A percentile compares a stretch with the other conserved stretches of the same genome.
Conservation (phyloP, 176 grass and related monocot species). For the Secale cereale region DNA sequence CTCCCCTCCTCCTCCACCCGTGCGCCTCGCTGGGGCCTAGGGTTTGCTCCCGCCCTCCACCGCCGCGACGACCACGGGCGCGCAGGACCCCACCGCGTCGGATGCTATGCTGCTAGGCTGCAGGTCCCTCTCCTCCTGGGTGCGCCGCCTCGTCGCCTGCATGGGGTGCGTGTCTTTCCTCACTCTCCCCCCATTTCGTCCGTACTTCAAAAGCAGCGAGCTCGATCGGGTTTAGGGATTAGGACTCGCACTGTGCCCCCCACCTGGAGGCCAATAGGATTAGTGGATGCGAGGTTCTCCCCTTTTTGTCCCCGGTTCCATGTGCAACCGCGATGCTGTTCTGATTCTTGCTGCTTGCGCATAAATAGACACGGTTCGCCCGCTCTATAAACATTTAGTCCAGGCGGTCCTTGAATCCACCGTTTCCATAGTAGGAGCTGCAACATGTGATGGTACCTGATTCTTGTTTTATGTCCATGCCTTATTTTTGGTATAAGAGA, state of each 20-base stretch:
- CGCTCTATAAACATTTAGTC: not conserved
- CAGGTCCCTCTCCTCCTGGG: slow-evolving; percentile 72
- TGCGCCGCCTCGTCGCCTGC: slow-evolving; percentile 67
- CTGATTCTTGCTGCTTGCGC: slow-evolving; percentile 5
- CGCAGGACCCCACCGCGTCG: not conserved
- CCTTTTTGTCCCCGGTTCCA: not conserved
- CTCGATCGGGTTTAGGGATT: not conserved
- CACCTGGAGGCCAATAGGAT: not conserved
- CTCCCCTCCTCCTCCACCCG: not conserved
- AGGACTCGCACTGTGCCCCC: not conserved
- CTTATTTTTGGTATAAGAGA: not conserved
- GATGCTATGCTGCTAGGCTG: slow-evolving; percentile 61
- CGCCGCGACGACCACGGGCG: not conserved
- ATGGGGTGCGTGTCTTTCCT: slow-evolving; percentile 68
- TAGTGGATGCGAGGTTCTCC: slow-evolving; percentile 10
- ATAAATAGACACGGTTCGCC: not conserved
- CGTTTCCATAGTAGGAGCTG: not conserved
- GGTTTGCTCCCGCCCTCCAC: slow-evolving; percentile 18
- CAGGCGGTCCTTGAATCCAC: not conserved
- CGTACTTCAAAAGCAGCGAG: not conserved
- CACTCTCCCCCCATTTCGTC: not conserved
- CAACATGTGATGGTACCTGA: slow-evolving; percentile 11
- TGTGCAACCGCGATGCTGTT: not conserved
- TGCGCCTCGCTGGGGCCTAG: slow-evolving; percentile 16
- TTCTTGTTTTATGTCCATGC: slow-evolving; percentile 22